Evolutionary conservation across 2,329 filamentous ascomycete species (phyloP), one percentile per base, ranked within the genome.

Genomic region (Penicillium crustosum): DNA sequence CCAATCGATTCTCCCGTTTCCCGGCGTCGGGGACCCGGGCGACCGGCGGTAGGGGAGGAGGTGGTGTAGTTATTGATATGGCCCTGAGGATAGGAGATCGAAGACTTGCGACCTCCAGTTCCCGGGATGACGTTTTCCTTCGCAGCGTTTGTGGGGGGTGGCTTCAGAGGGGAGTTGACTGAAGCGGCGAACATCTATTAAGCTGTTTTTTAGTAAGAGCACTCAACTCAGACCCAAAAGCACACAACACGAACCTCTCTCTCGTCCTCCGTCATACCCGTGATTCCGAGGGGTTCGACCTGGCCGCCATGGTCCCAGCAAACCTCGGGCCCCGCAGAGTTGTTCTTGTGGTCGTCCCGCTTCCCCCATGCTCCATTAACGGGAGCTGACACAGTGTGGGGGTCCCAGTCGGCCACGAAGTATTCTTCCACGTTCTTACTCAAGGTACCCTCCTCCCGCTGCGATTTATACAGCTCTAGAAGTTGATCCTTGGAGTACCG

Each of bases 91-190:
- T 81, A 79, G 21, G 93, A 94, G 49, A 96, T 76, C 0, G 93
- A 97, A 17, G 87, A 82, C 77, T 96, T 97, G 57, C 93, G 89
- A 73, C 75, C 83, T 74, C 73, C 82, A 59, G 75, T 82, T 33
- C 66, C 63, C n/a, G 69, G 50, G 50, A 57, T 62, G 33, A 62
- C 57, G 58, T 70, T 73, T 75, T 78, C 86, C 78, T 90, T 93
- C 67, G 80, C 82, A 25, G 79, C 74, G 60, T 80, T 84, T 69
- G 90, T 89, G 33, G 86, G 85, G 21, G 90, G 90, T 9, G 90
- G 89, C 76, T 97, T 97, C 66, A 97, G 81, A 35, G 92, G 89
- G 36, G 94, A 97, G 75, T 97, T 99, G 71, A 99, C 92, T 63
- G 95, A 94, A 50, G 84, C 85, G 50, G 86, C 78, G 75, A 97